These are phyloP conservation scores for Stephanodiscus minutulus DNA, from an alignment of 108 stramenopile species.

Conservation along the genomic window DNA sequence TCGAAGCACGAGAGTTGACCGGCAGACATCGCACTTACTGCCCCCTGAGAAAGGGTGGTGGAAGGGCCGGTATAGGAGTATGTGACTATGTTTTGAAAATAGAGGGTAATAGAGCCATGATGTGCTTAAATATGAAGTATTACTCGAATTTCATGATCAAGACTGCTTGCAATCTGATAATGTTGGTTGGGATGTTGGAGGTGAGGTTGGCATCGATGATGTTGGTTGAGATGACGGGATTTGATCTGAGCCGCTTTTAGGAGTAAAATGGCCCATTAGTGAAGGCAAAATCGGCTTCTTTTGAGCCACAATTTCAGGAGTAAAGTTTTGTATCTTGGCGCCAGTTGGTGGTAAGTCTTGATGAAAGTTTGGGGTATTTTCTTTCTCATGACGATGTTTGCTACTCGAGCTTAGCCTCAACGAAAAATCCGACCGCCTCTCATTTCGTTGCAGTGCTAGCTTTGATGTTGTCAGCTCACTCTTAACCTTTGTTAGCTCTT, in stretches of 20 bases:
- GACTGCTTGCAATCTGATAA: conserved; percentile 47
- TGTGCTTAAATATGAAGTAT: background rate
- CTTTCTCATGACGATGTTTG: conserved; percentile 24
- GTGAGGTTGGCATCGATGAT: too few species aligned
- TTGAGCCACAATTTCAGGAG: conserved; percentile 18
- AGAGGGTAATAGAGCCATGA: too few species aligned
- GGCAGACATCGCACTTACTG: too few species aligned
- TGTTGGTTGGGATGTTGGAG: too few species aligned
- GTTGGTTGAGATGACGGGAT: too few species aligned
- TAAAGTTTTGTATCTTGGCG: conserved; percentile 23
- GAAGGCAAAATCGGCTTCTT: conserved; percentile 14
- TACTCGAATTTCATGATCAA: background rate
- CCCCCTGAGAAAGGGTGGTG: background rate
- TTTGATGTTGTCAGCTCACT: conserved; percentile 66
- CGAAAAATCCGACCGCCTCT: conserved; percentile 31
- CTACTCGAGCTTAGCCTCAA: conserved; percentile 25
- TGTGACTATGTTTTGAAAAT: background rate
- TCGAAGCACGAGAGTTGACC: background rate
- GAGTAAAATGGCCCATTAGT: conserved; percentile 35
- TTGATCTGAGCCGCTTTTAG: conserved; percentile 1
- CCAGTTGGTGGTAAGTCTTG: conserved; percentile 16
- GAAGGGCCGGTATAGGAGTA: background rate
- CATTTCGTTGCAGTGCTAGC: conserved; percentile 62
- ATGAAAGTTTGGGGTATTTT: conserved; percentile 40
- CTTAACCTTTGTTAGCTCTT: conserved; percentile 66